phyloP scores from a whole-genome alignment of 441 rosid species.

The Gossypium gossypioides region DNA sequence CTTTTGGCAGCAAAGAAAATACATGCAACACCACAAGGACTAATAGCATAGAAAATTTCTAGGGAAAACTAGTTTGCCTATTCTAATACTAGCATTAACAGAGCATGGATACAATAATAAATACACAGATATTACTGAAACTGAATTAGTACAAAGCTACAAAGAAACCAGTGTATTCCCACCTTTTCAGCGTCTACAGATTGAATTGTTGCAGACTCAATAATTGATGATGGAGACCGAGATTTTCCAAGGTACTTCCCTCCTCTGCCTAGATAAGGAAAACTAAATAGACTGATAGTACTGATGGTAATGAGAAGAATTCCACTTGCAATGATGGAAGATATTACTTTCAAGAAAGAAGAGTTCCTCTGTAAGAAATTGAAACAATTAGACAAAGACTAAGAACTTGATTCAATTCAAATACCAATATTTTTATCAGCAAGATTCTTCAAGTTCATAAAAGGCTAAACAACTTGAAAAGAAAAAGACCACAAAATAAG shows the following conservation, averaged over 20 bases:
- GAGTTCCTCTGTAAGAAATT: conserved; percentile 44
- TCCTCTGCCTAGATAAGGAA: conserved; percentile 35
- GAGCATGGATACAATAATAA: not conserved
- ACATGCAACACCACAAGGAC: not conserved
- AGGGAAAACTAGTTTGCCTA: not conserved
- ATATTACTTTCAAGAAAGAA: conserved; percentile 42
- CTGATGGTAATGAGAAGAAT: conserved; percentile 41
- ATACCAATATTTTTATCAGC: not conserved
- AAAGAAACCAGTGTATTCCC: conserved; percentile 7
- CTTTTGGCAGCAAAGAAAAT: not conserved
- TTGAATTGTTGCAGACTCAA: conserved; percentile 25
- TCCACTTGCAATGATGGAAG: conserved; percentile 54
- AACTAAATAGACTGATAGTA: conserved; percentile 34
- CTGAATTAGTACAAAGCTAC: not conserved
- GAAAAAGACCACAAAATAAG: not conserved
- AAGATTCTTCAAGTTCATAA: conserved; percentile 5
- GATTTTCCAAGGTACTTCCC: conserved; percentile 25
- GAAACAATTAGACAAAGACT: conserved; percentile 13
- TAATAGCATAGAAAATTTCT: not conserved
- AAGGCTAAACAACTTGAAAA: not conserved
- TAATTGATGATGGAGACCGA: conserved; percentile 30
- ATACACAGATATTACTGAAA: not conserved
- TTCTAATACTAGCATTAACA: not conserved
- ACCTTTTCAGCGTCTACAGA: conserved; percentile 48
- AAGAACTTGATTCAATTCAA: conserved; percentile 6